Evolutionary conservation across 1,284 basidiomycete genomes (phyloP), one percentile per base, ranked within the genome.

Genomic region (Puccinia brachypodii): DNA sequence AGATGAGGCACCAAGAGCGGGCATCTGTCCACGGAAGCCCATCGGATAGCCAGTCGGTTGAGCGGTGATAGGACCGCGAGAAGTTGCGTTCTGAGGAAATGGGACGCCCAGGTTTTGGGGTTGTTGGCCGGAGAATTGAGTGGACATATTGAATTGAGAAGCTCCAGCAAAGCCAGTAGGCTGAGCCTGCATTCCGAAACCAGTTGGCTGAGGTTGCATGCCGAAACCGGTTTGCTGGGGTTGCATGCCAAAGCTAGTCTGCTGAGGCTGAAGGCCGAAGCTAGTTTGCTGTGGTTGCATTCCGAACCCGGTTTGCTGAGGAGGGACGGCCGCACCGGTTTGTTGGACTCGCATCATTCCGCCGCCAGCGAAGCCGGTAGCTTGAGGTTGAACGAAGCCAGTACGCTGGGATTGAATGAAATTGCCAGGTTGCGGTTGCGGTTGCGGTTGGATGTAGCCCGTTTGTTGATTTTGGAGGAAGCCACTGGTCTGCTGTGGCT

Each of bases 11-110:
- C 72, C 60, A 11, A 81, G 44, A 44, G 79, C 79, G 14, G 79
- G 79, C 58, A 81, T 73, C 72, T 74, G 69, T 28, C 71, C 72
- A 66, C 56, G 58, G 31, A 74, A 81, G 38, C 72, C 72, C 69
- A 81, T 81, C 2, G 69, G 69, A 56, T 81, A 81, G 31, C 79
- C 79, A 53, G 79, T 81, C 36, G 79, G 79, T 36, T 81, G 79
- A 38, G 58, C 42, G 16, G 47, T 74, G 13, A 81, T 47, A 50
- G 40, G 22, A 47, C 71, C 62, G 28, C 79, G 79, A 19, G 66
- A 47, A 50, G 64, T 9, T 25, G 76, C 19, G n/a, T 68, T 56
- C 60, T 58, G 47, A 31, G 71, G 36, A 28, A 31, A 50, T 11
- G 78, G 50, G 38, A 79, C n/a, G 56, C 53, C 69, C 9, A 80